phyloP scores from a whole-genome alignment of 768 basidiomycete genomes.

The Cyclocybe aegerita region DNA sequence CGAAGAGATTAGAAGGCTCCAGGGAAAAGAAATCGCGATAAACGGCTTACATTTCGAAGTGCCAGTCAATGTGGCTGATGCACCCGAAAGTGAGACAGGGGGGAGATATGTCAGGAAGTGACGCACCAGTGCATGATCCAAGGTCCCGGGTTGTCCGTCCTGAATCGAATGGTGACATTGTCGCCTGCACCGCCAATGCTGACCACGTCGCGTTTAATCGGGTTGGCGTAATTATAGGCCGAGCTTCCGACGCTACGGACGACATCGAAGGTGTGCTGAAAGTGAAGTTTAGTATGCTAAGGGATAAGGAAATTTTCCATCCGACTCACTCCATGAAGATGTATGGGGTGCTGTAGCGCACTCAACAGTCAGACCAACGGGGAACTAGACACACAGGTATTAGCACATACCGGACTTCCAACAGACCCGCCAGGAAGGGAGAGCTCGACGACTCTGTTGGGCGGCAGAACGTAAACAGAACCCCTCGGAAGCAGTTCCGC shows the following conservation, averaged over 20 bases:
- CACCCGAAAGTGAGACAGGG: not conserved
- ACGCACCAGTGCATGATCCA: conserved; percentile 50
- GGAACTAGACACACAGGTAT: not conserved
- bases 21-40: not conserved
- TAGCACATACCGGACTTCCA: conserved; percentile 23
- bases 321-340: conserved; percentile 43
- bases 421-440: conserved; percentile 34
- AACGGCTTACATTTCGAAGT: conserved; percentile 37
- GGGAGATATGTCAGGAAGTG: not conserved
- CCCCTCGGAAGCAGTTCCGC: conserved; percentile 41
- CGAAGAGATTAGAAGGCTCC: too few species aligned
- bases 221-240: conserved; percentile 43
- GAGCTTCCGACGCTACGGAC: conserved; percentile 38
- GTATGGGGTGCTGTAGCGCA: conserved; percentile 38
- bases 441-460: conserved; percentile 48
- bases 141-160: conserved; percentile 50
- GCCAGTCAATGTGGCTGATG: conserved; percentile 52
- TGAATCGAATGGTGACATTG: conserved; percentile 48
- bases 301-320: too few species aligned
- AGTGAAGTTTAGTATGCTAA: not conserved
- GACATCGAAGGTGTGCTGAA: conserved; percentile 45
- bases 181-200: conserved; percentile 29
- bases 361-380: not conserved
- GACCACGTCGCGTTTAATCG: conserved; percentile 32
- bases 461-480: conserved; percentile 41